Evolutionary conservation across 768 basidiomycete genomes (phyloP).

Genomic region (Leccinum ochraceum): DNA sequence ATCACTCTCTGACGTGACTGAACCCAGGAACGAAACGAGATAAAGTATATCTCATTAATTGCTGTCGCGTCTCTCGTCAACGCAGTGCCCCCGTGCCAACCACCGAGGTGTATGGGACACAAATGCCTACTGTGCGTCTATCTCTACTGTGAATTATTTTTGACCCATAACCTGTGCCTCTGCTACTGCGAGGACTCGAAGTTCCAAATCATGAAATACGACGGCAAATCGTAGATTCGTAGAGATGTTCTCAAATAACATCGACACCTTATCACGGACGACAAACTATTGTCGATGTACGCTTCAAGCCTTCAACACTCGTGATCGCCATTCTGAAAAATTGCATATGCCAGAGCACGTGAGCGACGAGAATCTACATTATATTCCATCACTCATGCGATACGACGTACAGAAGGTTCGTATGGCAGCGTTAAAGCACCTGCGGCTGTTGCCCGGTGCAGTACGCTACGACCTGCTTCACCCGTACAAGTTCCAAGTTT

Average conservation of each 20-base stretch:
- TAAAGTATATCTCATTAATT: slow-evolving; percentile 65
- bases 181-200: slow-evolving; percentile 83
- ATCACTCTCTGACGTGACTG: slow-evolving; percentile 1
- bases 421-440: slow-evolving; percentile 68
- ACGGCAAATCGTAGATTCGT: slow-evolving; percentile 60
- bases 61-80: slow-evolving; percentile 82
- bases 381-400: background rate
- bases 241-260: slow-evolving; percentile 70
- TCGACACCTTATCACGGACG: slow-evolving; percentile 53
- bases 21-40: slow-evolving; percentile 51
- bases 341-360: slow-evolving; percentile 60
- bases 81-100: slow-evolving; percentile 40
- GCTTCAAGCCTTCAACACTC: slow-evolving; percentile 53
- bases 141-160: background rate
- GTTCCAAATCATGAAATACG: slow-evolving; percentile 74
- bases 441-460: slow-evolving; percentile 70
- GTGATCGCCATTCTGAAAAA: slow-evolving; percentile 73
- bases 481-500: slow-evolving; percentile 68
- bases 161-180: slow-evolving; percentile 71
- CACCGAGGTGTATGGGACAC: slow-evolving; percentile 71
- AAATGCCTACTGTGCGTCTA: slow-evolving; percentile 60
- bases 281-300: slow-evolving; percentile 62
- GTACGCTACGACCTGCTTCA: slow-evolving; percentile 86
- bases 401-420: slow-evolving; percentile 63
- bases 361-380: slow-evolving; percentile 20